Conservation (phyloP, 495 filamentous ascomycete species). For the Aspergillus egyptiacus region DNA sequence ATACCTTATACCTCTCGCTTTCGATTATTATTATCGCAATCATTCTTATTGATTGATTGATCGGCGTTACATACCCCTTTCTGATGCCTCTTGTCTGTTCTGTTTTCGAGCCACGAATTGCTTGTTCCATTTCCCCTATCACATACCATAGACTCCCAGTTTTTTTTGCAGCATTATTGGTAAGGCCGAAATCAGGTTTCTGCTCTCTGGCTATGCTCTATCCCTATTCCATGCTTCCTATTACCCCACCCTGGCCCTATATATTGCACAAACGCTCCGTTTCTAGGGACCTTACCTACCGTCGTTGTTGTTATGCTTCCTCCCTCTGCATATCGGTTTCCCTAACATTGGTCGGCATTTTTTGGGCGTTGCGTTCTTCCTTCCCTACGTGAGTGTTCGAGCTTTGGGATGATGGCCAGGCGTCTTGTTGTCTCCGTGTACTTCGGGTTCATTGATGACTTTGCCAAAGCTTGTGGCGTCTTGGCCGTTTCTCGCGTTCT, state of each 20-base stretch:
- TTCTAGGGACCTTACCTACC: too few species aligned
- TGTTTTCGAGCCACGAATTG: slow-evolving; percentile 1
- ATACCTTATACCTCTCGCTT: not conserved
- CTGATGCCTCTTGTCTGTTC: slow-evolving; percentile 3
- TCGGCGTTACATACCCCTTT: slow-evolving; percentile 20
- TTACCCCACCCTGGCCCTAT: slow-evolving; percentile 2
- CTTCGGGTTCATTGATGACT: not conserved
- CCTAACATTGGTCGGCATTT: not conserved
- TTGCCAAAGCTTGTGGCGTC: not conserved
- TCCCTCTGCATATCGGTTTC: not conserved
- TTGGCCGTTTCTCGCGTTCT: not conserved
- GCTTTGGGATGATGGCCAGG: not conserved
- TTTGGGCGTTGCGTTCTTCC: not conserved
- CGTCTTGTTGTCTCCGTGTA: not conserved
- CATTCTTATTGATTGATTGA: slow-evolving; percentile 2
- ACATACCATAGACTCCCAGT: slow-evolving; percentile 15
- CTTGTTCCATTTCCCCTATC: not conserved
- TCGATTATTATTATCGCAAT: not conserved
- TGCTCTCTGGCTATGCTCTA: not conserved
- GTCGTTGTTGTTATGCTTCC: not conserved
- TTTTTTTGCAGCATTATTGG: not conserved
- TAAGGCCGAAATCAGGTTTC: not conserved
- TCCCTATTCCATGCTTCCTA: not conserved
- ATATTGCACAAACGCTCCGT: not conserved
- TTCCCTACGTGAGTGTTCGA: not conserved